phyloP scores from a whole-genome alignment of 1,284 basidiomycete genomes.

The Cryptococcus jaspeensis region DNA sequence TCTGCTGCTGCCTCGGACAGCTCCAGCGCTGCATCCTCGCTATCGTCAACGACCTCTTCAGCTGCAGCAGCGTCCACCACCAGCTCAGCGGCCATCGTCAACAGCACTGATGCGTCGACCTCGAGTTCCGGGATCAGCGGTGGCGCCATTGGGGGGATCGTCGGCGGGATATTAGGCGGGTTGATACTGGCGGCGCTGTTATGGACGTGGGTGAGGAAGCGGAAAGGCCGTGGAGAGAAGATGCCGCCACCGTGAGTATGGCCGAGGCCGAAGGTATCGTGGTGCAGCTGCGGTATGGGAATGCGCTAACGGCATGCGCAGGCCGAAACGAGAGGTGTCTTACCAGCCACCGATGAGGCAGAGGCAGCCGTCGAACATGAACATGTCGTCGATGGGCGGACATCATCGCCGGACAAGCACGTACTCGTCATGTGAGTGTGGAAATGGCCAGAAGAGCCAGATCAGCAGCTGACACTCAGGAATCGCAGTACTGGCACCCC shows the following conservation, averaged over 20 bases:
- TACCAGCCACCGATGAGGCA: conserved; percentile 11
- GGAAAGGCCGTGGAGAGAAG: conserved; percentile 35
- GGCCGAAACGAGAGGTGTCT: conserved; percentile 36
- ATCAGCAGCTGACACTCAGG: neutral
- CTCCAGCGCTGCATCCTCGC: conserved; percentile 1
- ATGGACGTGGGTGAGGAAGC: conserved; percentile 27
- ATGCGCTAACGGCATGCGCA: conserved; percentile 12
- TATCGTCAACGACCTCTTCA: neutral
- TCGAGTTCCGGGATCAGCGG: conserved; percentile 10
- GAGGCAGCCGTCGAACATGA: conserved; percentile 2
- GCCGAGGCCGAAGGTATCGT: neutral
- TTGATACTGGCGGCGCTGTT: conserved; percentile 29
- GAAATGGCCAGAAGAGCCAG: neutral
- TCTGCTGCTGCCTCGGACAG: neutral
- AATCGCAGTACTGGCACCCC: conserved; percentile 18
- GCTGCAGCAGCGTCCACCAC: neutral
- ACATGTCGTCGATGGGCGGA: neutral
- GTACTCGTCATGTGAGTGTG: conserved; percentile 36
- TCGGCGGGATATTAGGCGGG: conserved; percentile 40
- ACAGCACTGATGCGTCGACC: neutral
- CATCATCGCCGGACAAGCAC: conserved; percentile 27
- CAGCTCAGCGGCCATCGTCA: neutral
- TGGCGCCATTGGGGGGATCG: conserved; percentile 47
- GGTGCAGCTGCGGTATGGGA: no score
- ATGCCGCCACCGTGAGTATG: conserved; percentile 45